Evolutionary conservation across 2,329 filamentous ascomycete species (phyloP).

Genomic region (Seiridium cupressi): DNA sequence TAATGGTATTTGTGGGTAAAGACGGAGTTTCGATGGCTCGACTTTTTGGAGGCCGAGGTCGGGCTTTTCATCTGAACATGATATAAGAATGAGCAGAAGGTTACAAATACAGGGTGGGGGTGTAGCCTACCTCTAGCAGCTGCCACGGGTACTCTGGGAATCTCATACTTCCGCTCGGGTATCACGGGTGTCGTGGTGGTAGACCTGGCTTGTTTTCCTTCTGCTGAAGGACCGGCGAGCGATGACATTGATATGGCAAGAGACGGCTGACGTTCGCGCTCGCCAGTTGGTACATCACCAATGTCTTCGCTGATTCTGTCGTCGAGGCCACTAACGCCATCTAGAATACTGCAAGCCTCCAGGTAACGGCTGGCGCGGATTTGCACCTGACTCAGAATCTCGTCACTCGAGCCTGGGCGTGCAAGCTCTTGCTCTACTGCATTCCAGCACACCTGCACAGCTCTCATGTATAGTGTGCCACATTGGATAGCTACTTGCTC

Average conservation of each 20-base stretch:
- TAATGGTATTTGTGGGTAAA: constrained; percentile 59
- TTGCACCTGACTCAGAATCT: constrained; percentile 53
- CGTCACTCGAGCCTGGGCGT: constrained; percentile 44
- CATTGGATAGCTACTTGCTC: constrained; percentile 66
- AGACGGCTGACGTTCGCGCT: constrained; percentile 10
- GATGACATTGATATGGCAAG: constrained; percentile 9
- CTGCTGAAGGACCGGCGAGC: constrained; percentile 8
- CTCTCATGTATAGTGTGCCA: constrained; percentile 72
- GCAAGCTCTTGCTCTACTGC: constrained; percentile 64
- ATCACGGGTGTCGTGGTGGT: constrained; percentile 3
- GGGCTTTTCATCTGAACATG: not conserved
- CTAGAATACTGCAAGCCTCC: constrained; percentile 61
- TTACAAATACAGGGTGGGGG: not conserved
- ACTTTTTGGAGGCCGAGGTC: constrained; percentile 14
- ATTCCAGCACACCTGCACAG: constrained; percentile 68
- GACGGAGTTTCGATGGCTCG: constrained; percentile 43
- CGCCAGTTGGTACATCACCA: constrained; percentile 7
- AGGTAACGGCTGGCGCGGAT: constrained; percentile 55
- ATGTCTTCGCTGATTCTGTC: constrained; percentile 49
- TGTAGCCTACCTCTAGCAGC: not conserved
- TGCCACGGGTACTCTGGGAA: not conserved
- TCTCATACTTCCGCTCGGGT: constrained; percentile 2
- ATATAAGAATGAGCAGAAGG: not conserved
- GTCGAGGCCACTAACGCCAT: constrained; percentile 56
- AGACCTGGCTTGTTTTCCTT: not conserved